Percentiles rank a stretch among this genome's conserved stretches.
Conservation (phyloP, 768 basidiomycete genomes). For the Ramaria sp. region DNA sequence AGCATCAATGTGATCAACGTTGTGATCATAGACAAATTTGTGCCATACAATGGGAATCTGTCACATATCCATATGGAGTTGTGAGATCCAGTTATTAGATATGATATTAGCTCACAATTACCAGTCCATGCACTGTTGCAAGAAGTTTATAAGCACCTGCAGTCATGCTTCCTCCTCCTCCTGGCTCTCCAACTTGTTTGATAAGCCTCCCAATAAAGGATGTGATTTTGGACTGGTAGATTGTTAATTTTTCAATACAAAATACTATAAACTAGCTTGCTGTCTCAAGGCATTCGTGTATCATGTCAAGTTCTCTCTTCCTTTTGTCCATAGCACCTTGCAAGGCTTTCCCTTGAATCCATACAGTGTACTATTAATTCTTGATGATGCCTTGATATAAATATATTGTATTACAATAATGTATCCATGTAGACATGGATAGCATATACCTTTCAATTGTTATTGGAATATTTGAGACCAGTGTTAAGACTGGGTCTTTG, state of each 20-base stretch:
- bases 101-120: not conserved
- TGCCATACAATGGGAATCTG: too few relatives aligned
- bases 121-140: not conserved
- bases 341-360: too few relatives aligned
- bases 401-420: not conserved
- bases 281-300: not conserved
- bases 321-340: not conserved
- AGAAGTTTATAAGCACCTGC: not conserved
- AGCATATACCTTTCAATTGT: too few relatives aligned
- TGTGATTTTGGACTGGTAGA: too few relatives aligned
- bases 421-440: too few relatives aligned
- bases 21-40: too few relatives aligned
- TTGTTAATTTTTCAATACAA: too few relatives aligned
- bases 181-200: not conserved
- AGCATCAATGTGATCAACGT: too few relatives aligned
- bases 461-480: too few relatives aligned
- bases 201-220: not conserved
- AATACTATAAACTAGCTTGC: too few relatives aligned
- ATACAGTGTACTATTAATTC: constrained; percentile 8
- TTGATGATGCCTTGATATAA: constrained; percentile 12
- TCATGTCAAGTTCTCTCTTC: not conserved
- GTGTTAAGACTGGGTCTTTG: too few relatives aligned
- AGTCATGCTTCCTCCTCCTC: not conserved
- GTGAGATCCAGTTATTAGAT: not conserved
- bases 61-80: too few relatives aligned